A percentile compares a stretch with the other conserved stretches of the same genome.
Evolutionary conservation across 2,329 filamentous ascomycete genomes (phyloP).

Genomic region (Cladosporium colombiae): DNA sequence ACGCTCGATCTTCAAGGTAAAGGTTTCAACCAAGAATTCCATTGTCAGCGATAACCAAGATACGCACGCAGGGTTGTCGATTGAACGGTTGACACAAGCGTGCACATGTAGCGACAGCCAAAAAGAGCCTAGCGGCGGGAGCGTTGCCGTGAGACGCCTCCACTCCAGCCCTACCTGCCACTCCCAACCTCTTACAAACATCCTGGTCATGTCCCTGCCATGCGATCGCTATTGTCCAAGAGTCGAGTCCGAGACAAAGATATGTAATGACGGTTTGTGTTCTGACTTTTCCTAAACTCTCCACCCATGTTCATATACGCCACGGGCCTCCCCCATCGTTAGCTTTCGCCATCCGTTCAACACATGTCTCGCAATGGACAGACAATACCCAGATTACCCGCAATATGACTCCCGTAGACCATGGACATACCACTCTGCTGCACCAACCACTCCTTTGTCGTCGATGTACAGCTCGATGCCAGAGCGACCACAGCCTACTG

Average conservation of each 20-base stretch:
- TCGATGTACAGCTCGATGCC: constrained; percentile 9
- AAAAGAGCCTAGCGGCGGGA: background rate
- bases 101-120: background rate
- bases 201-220: background rate
- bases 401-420: constrained; percentile 13
- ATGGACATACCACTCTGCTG: constrained; percentile 16
- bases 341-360: constrained; percentile 1
- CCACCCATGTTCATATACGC: background rate
- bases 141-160: background rate
- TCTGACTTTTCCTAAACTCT: constrained; percentile 4
- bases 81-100: background rate
- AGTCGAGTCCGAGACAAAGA: constrained; percentile 7
- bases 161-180: constrained; percentile 1
- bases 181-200: constrained; percentile 4
- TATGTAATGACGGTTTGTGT: constrained; percentile 4
- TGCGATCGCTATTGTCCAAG: background rate
- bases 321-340: constrained; percentile 1
- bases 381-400: constrained; percentile 18
- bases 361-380: constrained; percentile 18
- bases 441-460: constrained; percentile 6
- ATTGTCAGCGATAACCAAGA: background rate
- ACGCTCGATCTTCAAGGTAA: no score
- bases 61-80: background rate
- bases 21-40: no score
- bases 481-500: constrained; percentile 6